These are phyloP conservation scores for Ophiostoma sp. DNA, from an alignment of 2,329 filamentous ascomycete species.

Conservation along the genomic window DNA sequence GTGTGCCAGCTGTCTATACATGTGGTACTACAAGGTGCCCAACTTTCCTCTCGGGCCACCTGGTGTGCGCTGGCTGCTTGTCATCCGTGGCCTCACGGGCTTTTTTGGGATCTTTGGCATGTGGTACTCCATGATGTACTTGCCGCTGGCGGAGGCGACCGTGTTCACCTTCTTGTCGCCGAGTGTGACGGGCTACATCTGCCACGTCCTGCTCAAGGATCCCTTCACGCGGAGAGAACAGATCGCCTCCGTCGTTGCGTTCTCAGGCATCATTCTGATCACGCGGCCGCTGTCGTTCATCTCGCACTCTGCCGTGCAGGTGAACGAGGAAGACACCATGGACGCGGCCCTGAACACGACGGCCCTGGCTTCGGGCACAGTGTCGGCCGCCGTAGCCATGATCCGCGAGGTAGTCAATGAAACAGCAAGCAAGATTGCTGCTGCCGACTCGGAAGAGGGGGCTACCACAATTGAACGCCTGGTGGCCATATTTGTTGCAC, in stretches of 20 bases:
- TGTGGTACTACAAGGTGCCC: slow-evolving; percentile 63
- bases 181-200: slow-evolving; percentile 71
- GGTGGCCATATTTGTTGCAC: slow-evolving; percentile 39
- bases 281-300: slow-evolving; percentile 55
- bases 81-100: slow-evolving; percentile 34
- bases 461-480: slow-evolving; percentile 24
- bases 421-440: not conserved
- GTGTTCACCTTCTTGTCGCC: slow-evolving; percentile 85
- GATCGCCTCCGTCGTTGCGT: slow-evolving; percentile 66
- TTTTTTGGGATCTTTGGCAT: slow-evolving; percentile 71
- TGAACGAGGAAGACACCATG: not conserved
- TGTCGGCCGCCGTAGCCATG: not conserved
- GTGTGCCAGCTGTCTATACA: slow-evolving; percentile 61
- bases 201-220: slow-evolving; percentile 67
- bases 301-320: slow-evolving; percentile 9
- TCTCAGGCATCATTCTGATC: slow-evolving; percentile 77
- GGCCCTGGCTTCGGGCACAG: not conserved
- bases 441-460: slow-evolving; percentile 14
- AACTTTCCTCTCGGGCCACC: slow-evolving; percentile 64
- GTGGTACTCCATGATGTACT: slow-evolving; percentile 62
- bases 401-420: not conserved
- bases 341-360: not conserved
- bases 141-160: slow-evolving; percentile 79
- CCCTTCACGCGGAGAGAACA: slow-evolving; percentile 74
- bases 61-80: slow-evolving; percentile 61